Conservation (phyloP, 176 grass and related monocot genomes). For the Eragrostis nindensis region DNA sequence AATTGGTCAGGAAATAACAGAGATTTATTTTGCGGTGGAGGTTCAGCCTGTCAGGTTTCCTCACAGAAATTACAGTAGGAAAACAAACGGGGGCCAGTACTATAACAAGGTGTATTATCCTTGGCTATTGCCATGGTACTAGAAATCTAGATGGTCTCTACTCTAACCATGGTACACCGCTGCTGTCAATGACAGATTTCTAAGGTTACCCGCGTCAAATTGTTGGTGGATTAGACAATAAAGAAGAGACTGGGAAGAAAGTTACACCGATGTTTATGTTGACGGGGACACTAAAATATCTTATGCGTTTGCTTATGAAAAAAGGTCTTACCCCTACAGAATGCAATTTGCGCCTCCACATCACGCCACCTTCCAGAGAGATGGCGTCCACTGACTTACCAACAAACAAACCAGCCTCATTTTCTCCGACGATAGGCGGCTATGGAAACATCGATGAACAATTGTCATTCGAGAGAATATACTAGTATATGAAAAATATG, state of each 20-base stretch:
- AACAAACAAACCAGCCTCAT: conserved; percentile 7
- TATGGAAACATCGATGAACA: not conserved
- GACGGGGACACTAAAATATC: not conserved
- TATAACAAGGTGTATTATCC: not conserved
- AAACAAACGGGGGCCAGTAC: not conserved
- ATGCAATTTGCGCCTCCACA: conserved; percentile 37
- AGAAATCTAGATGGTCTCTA: not conserved
- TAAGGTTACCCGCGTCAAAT: not conserved
- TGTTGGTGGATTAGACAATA: conserved; percentile 1
- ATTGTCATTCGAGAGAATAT: not conserved
- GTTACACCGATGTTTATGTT: not conserved
- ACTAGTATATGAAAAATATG: not conserved
- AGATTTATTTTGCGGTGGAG: not conserved
- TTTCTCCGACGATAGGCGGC: conserved; percentile 11
- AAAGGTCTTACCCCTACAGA: not conserved
- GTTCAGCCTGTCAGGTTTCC: not conserved
- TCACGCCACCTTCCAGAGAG: conserved; percentile 35
- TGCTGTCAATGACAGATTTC: not conserved
- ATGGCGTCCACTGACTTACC: conserved; percentile 33
- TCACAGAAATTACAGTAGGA: too few species aligned
- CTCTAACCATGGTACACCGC: not conserved
- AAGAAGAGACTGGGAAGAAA: not conserved
- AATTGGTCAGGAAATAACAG: not conserved
- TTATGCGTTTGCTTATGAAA: not conserved
- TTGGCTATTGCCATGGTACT: too few species aligned